These are phyloP conservation scores for Conticribra guillardii DNA, from an alignment of 108 stramenopile species.

Conservation along the genomic window DNA sequence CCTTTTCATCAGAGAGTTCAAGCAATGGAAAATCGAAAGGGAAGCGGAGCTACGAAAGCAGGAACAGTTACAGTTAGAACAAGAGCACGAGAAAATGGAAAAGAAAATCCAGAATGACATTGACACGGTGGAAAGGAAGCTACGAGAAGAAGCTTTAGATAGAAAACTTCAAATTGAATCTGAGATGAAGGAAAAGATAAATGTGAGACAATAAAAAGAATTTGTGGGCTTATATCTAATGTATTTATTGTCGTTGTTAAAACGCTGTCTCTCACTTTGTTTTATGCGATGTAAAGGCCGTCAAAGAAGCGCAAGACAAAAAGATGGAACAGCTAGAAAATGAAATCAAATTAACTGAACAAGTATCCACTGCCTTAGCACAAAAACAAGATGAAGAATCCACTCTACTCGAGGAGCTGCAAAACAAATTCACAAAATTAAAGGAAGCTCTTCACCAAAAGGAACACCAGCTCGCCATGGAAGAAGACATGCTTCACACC, in stretches of 20 bases:
- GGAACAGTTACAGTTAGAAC: conserved; percentile 14
- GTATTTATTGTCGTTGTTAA: background rate
- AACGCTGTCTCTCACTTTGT: background rate
- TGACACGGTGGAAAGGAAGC: conserved; percentile 19
- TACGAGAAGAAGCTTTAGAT: conserved; percentile 27
- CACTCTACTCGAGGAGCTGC: background rate
- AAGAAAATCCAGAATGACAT: conserved; percentile 32
- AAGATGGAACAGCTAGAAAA: conserved; percentile 6
- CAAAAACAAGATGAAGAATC: conserved; percentile 1
- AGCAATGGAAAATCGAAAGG: conserved; percentile 26
- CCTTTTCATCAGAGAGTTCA: conserved; percentile 22
- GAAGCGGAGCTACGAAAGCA: conserved; percentile 11
- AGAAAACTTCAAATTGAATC: conserved; percentile 3
- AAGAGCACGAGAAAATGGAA: conserved; percentile 16
- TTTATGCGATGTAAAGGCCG: background rate
- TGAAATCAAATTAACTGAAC: conserved; percentile 13
- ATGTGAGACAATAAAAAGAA: background rate
- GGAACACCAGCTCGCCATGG: background rate
- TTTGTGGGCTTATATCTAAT: background rate
- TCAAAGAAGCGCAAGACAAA: background rate
- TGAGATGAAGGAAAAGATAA: conserved; percentile 9
- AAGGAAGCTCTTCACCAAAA: conserved; percentile 2
- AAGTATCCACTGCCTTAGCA: background rate
- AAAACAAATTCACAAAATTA: background rate
- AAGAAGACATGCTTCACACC: background rate